A percentile compares a stretch with the other conserved stretches of the same genome.
These are phyloP conservation scores for Trichoderma brevicompactum DNA, from an alignment of 2,329 filamentous ascomycete genomes.

Conservation along the genomic window DNA sequence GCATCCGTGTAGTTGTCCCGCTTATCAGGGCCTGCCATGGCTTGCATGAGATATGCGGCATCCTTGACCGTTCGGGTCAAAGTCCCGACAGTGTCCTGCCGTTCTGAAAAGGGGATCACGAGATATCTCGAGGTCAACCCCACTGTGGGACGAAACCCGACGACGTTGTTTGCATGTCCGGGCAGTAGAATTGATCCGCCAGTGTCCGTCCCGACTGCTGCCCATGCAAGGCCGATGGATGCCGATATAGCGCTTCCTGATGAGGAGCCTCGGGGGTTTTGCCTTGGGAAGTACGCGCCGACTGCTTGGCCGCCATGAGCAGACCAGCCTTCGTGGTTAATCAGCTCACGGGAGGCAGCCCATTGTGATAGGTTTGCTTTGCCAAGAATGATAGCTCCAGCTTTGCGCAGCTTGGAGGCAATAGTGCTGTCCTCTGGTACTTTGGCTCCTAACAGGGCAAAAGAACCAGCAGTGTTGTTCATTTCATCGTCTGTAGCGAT, in stretches of 20 bases:
- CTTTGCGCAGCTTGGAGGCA: constrained; percentile 60
- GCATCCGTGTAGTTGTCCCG: constrained; percentile 66
- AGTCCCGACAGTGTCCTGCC: constrained; percentile 69
- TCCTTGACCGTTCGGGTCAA: constrained; percentile 69
- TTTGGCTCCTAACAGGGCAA: constrained; percentile 62
- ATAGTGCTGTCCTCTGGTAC: constrained; percentile 50
- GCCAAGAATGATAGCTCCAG: constrained; percentile 65
- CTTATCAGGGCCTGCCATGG: constrained; percentile 64
- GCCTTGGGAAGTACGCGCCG: constrained; percentile 62
- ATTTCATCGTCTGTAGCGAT: constrained; percentile 66
- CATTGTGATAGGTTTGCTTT: constrained; percentile 67
- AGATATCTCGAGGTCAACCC: constrained; percentile 66
- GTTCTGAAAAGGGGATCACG: constrained; percentile 67
- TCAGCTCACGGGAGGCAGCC: constrained; percentile 60
- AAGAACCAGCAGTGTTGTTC: constrained; percentile 68
- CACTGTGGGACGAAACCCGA: constrained; percentile 71
- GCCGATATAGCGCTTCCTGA: constrained; percentile 64
- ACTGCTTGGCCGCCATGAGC: constrained; percentile 64
- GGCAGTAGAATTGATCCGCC: constrained; percentile 64
- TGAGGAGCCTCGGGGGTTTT: constrained; percentile 65
- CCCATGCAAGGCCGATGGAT: constrained; percentile 62
- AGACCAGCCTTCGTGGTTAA: constrained; percentile 65
- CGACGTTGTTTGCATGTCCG: constrained; percentile 58
- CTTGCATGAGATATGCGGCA: constrained; percentile 64
- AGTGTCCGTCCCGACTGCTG: constrained; percentile 61